Evolutionary conservation across 352 stramenopile genomes (phyloP), one percentile per base, ranked within the genome.

Genomic region (Pythium periplocum): DNA sequence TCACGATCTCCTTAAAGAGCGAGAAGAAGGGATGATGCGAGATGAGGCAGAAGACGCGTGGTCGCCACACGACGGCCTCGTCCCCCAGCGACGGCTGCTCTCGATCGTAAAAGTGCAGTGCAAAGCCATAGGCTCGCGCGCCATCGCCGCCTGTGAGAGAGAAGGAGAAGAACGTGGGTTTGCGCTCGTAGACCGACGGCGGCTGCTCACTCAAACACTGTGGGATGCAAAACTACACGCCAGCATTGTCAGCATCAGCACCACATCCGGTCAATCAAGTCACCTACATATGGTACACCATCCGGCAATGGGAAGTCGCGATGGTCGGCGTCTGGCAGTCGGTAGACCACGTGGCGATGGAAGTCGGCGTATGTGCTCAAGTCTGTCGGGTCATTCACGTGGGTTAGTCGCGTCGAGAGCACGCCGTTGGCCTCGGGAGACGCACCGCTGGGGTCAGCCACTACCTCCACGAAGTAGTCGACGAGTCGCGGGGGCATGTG

Each of bases 1-100:
- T 86, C 45, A 88, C 64, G 52, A 90, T 56, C 42, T 88, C 74
- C 43, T 88, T 89, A 50, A 91, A 89, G 6, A 93, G 70, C 47
- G 78, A 87, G 59, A 93, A 88, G 59, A 90, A 87, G 10, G 83
- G 74, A 56, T 90, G 78, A 45, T 88, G 78, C 40, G 83, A 93
- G 55, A 93, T 84, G 17, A 93, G 44, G 40, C 83, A 93, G 41
- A 87, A 65, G 4, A 90, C 83, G 12, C 69, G 72, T 51, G 79
- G 76, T 6, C 64, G 71, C 77, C 74, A 86, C 33, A 50, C 54
- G 17, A 33, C 43, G n/a, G 17, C 7, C 39, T 7, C 5, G 11
- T 39, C 45, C 26, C 51, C 45, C 4, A 34, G 12, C 12, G 48
- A 57, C 53, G 71, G 51, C 17, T 26, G 17, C 17, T 26, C 17